Conservation (phyloP, 257 asterid genomes). For the Apocynum venetum region DNA sequence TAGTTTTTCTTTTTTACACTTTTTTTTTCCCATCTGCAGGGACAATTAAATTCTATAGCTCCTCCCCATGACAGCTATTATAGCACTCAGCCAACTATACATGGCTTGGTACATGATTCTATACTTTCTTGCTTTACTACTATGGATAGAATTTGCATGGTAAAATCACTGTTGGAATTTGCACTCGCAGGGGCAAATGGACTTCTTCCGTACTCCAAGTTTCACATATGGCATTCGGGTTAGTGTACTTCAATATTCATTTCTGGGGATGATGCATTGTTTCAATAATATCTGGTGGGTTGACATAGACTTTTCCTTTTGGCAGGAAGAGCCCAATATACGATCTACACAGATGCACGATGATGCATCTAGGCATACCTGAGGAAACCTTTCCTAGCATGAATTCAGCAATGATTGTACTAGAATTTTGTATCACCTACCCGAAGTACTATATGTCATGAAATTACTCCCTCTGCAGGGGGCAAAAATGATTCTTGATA, state of each 20-base stretch:
- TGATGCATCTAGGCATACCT: conserved; percentile 70
- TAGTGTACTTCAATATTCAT: conserved; percentile 31
- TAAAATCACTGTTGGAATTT: conserved; percentile 1
- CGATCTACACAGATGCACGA: conserved; percentile 84
- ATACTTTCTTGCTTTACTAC: conserved; percentile 5
- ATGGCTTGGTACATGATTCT: conserved; percentile 61
- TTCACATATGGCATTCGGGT: conserved; percentile 82
- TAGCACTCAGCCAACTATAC: conserved; percentile 68
- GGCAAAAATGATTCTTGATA: background rate
- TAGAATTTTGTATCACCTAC: background rate
- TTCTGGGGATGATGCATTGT: conserved; percentile 5
- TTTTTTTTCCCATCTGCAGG: conserved; percentile 44
- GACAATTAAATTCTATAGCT: conserved; percentile 86
- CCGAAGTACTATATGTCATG: background rate
- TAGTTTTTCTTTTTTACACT: background rate
- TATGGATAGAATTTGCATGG: background rate
- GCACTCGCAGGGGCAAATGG: conserved; percentile 85
- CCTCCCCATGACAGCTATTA: conserved; percentile 80
- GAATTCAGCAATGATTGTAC: conserved; percentile 13
- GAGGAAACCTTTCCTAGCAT: conserved; percentile 30
- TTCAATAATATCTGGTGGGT: background rate
- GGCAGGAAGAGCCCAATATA: conserved; percentile 76
- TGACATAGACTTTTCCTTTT: conserved; percentile 3
- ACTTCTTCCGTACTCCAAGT: conserved; percentile 71
- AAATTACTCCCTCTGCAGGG: background rate